Evolutionary conservation across 2,329 filamentous ascomycete species (phyloP), one percentile per base, ranked within the genome.

Genomic region (Herpotrichia juniperi): DNA sequence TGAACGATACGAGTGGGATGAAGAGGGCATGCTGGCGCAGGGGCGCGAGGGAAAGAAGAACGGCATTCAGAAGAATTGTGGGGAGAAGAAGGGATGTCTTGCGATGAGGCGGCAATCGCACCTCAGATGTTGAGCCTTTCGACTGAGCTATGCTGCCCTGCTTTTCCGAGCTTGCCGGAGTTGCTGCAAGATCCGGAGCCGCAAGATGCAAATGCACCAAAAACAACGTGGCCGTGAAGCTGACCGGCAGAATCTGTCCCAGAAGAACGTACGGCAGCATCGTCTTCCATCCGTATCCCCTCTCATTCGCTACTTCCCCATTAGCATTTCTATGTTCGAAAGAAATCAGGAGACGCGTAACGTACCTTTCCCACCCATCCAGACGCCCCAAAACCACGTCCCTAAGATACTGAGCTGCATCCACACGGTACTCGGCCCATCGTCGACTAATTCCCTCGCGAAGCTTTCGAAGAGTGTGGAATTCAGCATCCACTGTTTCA

Each of bases 371-470:
- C 46, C 42, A 1, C 50, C 62, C 30, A 70, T 61, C 58, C 63
- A 69, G 1, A 72, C 48, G 11, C 62, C 62, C 69, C 69, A 72
- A 9, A 59, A 62, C 64, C 66, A 71, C 0, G 62, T 70, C 16
- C 40, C 63, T 2, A 68, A 35, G 2, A 72, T 54, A 3, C 60
- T 62, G 0, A 54, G 32, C 35, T 70, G 63, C n/a, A 63, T 63
- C 63, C 63, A 68, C 3, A 64, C 45, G 1, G 62, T 55, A 42
- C 63, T 66, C 26, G 61, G 52, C 2, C 55, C 57, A 34, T 65
- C 58, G 5, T 53, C 45, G 2, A 72, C 66, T 1, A 71, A 44
- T n/a, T 71, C 63, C 12, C 48, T 40, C 0, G 68, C 69, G 35
- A 72, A 72, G 17, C 54, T 51, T 3, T 63, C 57, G 49, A 72